These are phyloP conservation scores for Apophysomyces sp. DNA, from an alignment of 371 early-diverging fungal species.

Conservation along the genomic window DNA sequence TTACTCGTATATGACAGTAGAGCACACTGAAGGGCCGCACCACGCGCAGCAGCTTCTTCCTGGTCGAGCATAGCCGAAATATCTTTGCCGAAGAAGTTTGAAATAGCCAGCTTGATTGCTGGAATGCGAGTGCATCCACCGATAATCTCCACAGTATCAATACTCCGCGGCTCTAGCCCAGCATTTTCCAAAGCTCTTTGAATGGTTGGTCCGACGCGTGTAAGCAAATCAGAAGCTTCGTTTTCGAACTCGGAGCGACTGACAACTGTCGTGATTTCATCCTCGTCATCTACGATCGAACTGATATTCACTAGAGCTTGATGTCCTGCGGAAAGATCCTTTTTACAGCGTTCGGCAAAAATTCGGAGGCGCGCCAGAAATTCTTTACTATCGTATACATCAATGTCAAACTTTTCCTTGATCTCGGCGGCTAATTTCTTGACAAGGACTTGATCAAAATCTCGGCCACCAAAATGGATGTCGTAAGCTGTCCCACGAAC, in stretches of 20 bases:
- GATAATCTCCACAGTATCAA: conserved; percentile 87
- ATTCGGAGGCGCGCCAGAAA: conserved; percentile 86
- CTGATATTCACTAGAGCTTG: conserved; percentile 88
- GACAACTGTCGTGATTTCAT: conserved; percentile 81
- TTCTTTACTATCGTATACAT: conserved; percentile 82
- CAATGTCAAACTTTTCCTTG: conserved; percentile 89
- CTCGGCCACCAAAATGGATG: conserved; percentile 90
- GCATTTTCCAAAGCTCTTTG: conserved; percentile 72
- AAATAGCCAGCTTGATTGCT: conserved; percentile 79
- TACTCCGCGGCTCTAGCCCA: conserved; percentile 69
- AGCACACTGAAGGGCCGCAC: conserved; percentile 94
- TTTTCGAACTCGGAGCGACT: conserved; percentile 80
- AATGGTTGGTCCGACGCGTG: conserved; percentile 69
- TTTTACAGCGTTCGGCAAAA: conserved; percentile 92
- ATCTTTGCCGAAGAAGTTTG: conserved; percentile 79
- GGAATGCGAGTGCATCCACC: conserved; percentile 94
- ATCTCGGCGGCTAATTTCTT: conserved; percentile 82
- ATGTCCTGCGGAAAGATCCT: conserved; percentile 88
- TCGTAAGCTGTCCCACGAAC: conserved; percentile 88
- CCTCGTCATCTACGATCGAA: conserved; percentile 84
- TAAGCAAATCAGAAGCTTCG: conserved; percentile 67
- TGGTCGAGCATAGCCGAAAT: conserved; percentile 90
- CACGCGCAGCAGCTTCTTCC: conserved; percentile 94
- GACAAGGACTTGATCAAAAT: conserved; percentile 86
- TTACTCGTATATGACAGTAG: conserved; percentile 92